phyloP scores from a whole-genome alignment of 2,329 filamentous ascomycete species.

The Arthrocladium fulminans region DNA sequence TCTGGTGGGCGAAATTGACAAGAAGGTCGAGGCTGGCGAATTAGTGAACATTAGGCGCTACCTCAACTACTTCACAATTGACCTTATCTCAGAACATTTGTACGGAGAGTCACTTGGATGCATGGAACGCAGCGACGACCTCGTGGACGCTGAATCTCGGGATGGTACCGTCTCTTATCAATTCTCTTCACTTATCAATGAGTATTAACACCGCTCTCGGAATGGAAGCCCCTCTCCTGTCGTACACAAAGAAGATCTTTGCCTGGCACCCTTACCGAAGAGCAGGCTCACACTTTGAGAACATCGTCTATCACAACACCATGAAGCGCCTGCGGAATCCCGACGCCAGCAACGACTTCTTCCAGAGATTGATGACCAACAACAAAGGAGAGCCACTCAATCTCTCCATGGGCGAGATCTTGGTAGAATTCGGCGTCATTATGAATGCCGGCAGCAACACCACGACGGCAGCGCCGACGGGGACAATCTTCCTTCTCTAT shows the following conservation, averaged over 20 bases:
- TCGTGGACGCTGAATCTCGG: constrained; percentile 11
- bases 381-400: constrained; percentile 10
- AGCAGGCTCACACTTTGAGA: constrained; percentile 15
- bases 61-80: constrained; percentile 19
- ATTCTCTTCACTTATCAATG: constrained; percentile 16
- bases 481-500: constrained; percentile 14
- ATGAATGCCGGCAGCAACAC: constrained; percentile 17
- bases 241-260: constrained; percentile 15
- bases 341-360: constrained; percentile 9
- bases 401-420: constrained; percentile 11
- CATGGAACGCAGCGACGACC: constrained; percentile 12
- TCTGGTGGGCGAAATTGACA: constrained; percentile 10
- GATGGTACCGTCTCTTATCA: constrained; percentile 18
- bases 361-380: constrained; percentile 11
- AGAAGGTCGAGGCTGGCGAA: neutral
- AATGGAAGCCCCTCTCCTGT: constrained; percentile 16
- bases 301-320: constrained; percentile 22
- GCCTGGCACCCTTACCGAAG: constrained; percentile 16
- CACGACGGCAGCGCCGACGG: constrained; percentile 14
- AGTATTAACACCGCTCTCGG: constrained; percentile 19
- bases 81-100: constrained; percentile 11
- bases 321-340: constrained; percentile 11
- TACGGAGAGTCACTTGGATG: constrained; percentile 11
- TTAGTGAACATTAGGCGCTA: constrained; percentile 15
- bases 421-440: constrained; percentile 15